These are phyloP conservation scores for Malassezia caprae DNA, from an alignment of 1,284 basidiomycete species.

Conservation along the genomic window DNA sequence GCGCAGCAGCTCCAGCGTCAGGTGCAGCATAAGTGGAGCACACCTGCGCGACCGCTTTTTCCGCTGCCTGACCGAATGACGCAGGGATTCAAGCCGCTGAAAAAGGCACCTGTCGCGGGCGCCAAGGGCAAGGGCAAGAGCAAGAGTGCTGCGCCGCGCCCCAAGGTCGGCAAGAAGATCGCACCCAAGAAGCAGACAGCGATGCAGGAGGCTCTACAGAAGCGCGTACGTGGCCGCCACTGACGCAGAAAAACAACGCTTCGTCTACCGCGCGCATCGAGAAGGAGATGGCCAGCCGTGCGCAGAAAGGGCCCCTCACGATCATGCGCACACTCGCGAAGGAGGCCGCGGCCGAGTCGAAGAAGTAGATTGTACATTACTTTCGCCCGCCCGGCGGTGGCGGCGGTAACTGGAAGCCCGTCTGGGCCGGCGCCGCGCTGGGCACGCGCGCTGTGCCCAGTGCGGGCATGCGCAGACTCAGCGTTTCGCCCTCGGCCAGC, in stretches of 20 bases:
- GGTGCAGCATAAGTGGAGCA: conserved; percentile 28
- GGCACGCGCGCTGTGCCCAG: background rate
- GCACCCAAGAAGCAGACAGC: conserved; percentile 12
- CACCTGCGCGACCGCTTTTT: background rate
- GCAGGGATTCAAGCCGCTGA: conserved; percentile 19
- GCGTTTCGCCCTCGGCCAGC: conserved; percentile 90
- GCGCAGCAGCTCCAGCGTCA: conserved; percentile 21
- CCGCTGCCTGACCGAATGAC: conserved; percentile 3
- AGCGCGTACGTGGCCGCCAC: conserved; percentile 2
- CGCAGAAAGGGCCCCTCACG: conserved; percentile 13
- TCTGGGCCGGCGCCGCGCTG: background rate
- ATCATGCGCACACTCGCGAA: conserved; percentile 17
- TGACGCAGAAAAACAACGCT: conserved; percentile 15
- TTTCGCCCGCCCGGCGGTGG: conserved; percentile 4
- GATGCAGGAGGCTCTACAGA: conserved; percentile 12
- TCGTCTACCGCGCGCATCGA: conserved; percentile 11
- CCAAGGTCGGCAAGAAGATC: conserved; percentile 11
- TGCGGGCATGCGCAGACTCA: conserved; percentile 52
- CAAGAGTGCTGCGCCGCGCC: background rate
- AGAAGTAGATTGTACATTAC: background rate
- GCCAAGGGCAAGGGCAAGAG: conserved; percentile 3
- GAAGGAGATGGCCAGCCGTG: conserved; percentile 15
- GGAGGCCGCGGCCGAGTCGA: background rate
- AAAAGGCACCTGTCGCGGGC: background rate
- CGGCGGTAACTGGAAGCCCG: conserved; percentile 15